phyloP scores from a whole-genome alignment of 1,284 basidiomycete genomes.

The Agroathelia rolfsii region DNA sequence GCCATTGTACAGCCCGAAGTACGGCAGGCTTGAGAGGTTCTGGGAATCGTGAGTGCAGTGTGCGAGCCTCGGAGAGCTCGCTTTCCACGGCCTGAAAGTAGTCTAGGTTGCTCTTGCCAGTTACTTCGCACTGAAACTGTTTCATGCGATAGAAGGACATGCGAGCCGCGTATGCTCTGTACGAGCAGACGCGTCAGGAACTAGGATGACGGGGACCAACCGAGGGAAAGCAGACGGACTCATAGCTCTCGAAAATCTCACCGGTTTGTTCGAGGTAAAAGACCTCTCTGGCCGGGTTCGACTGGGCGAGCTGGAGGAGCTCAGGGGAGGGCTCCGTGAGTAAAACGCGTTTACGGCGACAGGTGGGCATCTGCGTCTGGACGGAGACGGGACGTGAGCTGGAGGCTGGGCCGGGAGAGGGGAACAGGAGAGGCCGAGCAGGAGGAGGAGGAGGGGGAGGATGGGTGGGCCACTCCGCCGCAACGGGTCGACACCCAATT shows the following conservation, averaged over 20 bases:
- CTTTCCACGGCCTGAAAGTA: constrained; percentile 92
- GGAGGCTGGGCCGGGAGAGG: no score
- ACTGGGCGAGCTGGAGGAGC: constrained; percentile 52
- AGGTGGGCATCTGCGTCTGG: constrained; percentile 93
- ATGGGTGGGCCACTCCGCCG: no score
- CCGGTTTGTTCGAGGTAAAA: constrained; percentile 88
- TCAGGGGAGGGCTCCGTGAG: constrained; percentile 68
- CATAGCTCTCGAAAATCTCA: constrained; percentile 91
- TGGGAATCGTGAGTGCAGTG: constrained; percentile 86
- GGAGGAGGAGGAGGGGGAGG: no score
- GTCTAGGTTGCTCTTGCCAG: constrained; percentile 85
- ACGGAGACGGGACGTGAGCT: no score
- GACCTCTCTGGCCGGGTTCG: constrained; percentile 64
- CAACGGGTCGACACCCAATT: no score
- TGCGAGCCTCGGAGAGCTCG: constrained; percentile 81
- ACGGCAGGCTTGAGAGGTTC: constrained; percentile 87
- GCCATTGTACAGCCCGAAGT: constrained; percentile 90
- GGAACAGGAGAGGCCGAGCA: no score
- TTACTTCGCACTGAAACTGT: constrained; percentile 92
- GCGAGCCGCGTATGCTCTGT: constrained; percentile 80
- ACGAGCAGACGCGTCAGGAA: constrained; percentile 11
- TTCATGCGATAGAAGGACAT: constrained; percentile 91
- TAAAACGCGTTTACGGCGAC: constrained; percentile 84
- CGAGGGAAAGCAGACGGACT: constrained; percentile 45
- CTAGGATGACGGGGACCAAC: constrained; percentile 15